Percentiles rank a stretch among this genome's conserved stretches.
Evolutionary conservation across 257 asterid species (phyloP).

Genomic region (Perilla frutescens): DNA sequence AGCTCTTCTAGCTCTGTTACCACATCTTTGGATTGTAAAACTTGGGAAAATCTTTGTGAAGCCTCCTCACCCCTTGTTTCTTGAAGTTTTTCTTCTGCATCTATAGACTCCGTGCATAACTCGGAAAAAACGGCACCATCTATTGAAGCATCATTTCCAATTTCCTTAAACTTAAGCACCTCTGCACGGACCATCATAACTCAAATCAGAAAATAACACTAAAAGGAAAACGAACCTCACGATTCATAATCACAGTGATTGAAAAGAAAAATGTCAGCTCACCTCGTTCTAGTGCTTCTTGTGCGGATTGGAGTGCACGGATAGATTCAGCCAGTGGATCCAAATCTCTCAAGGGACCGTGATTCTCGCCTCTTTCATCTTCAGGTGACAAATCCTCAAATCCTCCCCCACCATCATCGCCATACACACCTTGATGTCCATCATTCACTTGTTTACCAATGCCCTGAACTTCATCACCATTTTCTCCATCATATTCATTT

Average conservation of each 20-base stretch:
- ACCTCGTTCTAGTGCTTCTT: constrained; percentile 77
- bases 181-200: constrained; percentile 43
- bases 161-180: constrained; percentile 50
- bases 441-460: constrained; percentile 42
- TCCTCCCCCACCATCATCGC: constrained; percentile 46
- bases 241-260: not conserved
- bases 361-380: constrained; percentile 55
- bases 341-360: constrained; percentile 45
- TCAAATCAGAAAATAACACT: constrained; percentile 28
- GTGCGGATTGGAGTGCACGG: constrained; percentile 55
- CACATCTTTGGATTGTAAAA: constrained; percentile 45
- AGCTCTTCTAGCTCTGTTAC: constrained; percentile 60
- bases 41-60: constrained; percentile 26
- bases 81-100: constrained; percentile 28
- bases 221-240: not conserved
- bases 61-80: constrained; percentile 36
- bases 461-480: constrained; percentile 59
- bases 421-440: constrained; percentile 50
- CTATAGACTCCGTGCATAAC: too few species aligned
- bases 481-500: constrained; percentile 56
- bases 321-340: constrained; percentile 62
- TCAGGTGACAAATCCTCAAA: constrained; percentile 50
- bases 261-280: constrained; percentile 26
- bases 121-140: constrained; percentile 49
- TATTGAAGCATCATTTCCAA: constrained; percentile 36